These are phyloP conservation scores for Pyrrhoderma noxium DNA, from an alignment of 1,284 basidiomycete genomes.

Conservation along the genomic window DNA sequence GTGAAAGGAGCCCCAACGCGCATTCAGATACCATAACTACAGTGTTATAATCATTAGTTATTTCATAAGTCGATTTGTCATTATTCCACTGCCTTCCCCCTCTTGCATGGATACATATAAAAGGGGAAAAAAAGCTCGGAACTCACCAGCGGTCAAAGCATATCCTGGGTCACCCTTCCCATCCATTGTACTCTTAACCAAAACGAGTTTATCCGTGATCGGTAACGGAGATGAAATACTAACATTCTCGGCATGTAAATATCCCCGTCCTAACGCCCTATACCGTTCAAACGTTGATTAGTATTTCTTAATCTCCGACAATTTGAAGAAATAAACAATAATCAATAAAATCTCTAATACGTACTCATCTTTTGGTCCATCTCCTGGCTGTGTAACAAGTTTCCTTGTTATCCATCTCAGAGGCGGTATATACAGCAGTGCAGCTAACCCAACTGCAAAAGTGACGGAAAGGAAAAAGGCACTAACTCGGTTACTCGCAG, in stretches of 20 bases:
- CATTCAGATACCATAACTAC: slow-evolving; percentile 72
- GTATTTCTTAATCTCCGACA: too few relatives aligned
- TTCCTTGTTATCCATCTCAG: slow-evolving; percentile 48
- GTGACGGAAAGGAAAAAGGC: slow-evolving; percentile 37
- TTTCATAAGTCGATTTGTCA: neutral
- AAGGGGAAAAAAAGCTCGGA: too few relatives aligned
- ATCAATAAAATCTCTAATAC: slow-evolving; percentile 19
- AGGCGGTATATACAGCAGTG: slow-evolving; percentile 32
- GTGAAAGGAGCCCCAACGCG: slow-evolving; percentile 56
- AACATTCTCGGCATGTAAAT: slow-evolving; percentile 49
- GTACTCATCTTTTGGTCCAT: slow-evolving; percentile 58
- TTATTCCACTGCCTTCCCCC: too few relatives aligned
- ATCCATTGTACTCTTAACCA: slow-evolving; percentile 51
- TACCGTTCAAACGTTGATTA: too few relatives aligned
- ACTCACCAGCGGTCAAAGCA: slow-evolving; percentile 56
- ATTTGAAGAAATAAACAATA: neutral
- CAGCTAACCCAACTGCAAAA: slow-evolving; percentile 30
- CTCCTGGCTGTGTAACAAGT: slow-evolving; percentile 46
- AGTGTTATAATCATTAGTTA: neutral
- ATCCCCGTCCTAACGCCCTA: slow-evolving; percentile 53
- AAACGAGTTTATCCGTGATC: slow-evolving; percentile 35
- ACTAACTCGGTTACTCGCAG: slow-evolving; percentile 34
- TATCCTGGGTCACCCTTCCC: slow-evolving; percentile 81
- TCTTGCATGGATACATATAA: too few relatives aligned
- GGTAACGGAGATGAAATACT: slow-evolving; percentile 38